Base-by-base conservation (phyloP, 2,329 filamentous ascomycete genomes). In the Aspergillus alliaceus region DNA sequence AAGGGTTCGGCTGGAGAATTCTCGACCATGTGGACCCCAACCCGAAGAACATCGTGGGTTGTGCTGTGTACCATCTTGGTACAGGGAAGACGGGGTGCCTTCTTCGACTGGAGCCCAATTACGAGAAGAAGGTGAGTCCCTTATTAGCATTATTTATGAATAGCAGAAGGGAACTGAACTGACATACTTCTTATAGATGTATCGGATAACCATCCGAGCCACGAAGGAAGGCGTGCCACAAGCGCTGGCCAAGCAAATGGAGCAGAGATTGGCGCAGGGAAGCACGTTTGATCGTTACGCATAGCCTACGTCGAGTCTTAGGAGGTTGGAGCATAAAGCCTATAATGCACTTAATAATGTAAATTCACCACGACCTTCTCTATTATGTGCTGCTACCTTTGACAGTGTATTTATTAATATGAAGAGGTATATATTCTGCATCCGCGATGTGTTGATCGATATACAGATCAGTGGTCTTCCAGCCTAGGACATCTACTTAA, bases 81-180 rank as follows among this genome's bases (percentile, higher is more conserved):
- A 88, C 86, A 11, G 93, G 95, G 60, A 98, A 98, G 79, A 96
- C 92, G 78, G 95, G 95, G 31, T 98, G 95, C 78, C 79, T 99
- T 71, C 78, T 99, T 81, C 85, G 95, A 70, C 77, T 99, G 77
- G 95, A 99, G 82, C 95, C 95, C 59, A 99, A 99, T 78, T 93
- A 93, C 70, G 84, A 85, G 63, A 93, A 89, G 62, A 90, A 91
- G 86, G 95, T 97, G 83, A 79, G 88, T 77, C 44, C 50, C 20
- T 40, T 11, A 6, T 48, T 22, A 40, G 34, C 12, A 31, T 40
- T 29, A 9, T 49, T 18, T 14, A 34, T 40, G 2, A 15, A 20
- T 22, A 18, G 24, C 22, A 40, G 27, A 20, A 22, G 29, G 32
- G 6, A 29, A 18, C 18, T 31, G 44, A 47, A 29, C 29, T 55